Evolutionary conservation across 2,329 filamentous ascomycete species (phyloP).

Genomic region (Catunica adiposa): DNA sequence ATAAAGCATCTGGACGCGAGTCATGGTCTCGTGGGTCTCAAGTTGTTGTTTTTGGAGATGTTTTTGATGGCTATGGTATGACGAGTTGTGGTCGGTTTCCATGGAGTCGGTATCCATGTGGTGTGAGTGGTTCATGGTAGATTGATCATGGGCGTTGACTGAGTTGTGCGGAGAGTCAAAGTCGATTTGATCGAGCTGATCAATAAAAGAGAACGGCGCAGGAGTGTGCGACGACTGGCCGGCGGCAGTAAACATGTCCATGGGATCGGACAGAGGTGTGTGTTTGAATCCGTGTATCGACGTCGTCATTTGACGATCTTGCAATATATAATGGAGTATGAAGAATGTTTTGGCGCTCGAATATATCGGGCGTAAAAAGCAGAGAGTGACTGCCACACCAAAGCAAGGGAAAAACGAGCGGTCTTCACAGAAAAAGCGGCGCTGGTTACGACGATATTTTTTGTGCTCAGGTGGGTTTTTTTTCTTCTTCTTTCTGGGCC

Average conservation of each 20-base stretch:
- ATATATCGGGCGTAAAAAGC: background rate
- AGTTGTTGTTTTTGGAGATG: slow-evolving; percentile 25
- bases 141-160: slow-evolving; percentile 17
- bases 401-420: background rate
- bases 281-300: slow-evolving; percentile 9
- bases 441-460: background rate
- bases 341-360: background rate
- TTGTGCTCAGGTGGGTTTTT: background rate
- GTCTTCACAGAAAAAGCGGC: background rate
- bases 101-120: background rate
- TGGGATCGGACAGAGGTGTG: slow-evolving; percentile 9
- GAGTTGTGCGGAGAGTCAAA: slow-evolving; percentile 3
- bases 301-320: slow-evolving; percentile 6
- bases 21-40: slow-evolving; percentile 17
- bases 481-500: background rate
- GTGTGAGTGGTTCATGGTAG: background rate
- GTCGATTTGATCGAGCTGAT: slow-evolving; percentile 3
- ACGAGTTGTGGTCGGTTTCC: background rate
- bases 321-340: no score
- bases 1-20: background rate
- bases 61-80: slow-evolving; percentile 21
- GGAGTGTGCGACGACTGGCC: slow-evolving; percentile 9
- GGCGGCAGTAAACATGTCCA: slow-evolving; percentile 9
- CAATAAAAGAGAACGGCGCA: slow-evolving; percentile 4
- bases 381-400: background rate